phyloP scores from a whole-genome alignment of 2,329 filamentous ascomycete genomes.

The Trichoderma asperellum region DNA sequence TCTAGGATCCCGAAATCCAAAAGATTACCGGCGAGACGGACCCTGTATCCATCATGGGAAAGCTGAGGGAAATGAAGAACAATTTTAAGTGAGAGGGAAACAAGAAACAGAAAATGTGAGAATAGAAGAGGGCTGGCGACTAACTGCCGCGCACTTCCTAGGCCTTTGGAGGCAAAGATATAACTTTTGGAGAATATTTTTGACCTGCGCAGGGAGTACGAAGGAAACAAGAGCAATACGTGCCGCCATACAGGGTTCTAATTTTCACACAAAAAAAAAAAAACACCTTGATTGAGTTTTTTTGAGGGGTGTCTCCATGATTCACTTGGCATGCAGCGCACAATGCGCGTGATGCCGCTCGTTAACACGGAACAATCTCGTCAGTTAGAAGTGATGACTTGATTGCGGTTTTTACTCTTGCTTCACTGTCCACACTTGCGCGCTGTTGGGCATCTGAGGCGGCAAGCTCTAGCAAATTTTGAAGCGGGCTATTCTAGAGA shows the following conservation, averaged over 20 bases:
- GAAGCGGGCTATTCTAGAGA: conserved; percentile 50
- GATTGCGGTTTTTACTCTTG: conserved; percentile 54
- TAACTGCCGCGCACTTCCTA: conserved; percentile 27
- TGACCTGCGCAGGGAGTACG: background rate
- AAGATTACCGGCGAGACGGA: conserved; percentile 81
- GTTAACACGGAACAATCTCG: conserved; percentile 40
- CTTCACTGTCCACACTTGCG: conserved; percentile 73
- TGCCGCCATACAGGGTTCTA: background rate
- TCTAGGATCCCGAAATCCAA: conserved; percentile 78
- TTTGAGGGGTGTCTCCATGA: conserved; percentile 43
- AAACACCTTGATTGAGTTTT: background rate
- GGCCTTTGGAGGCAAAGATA: conserved; percentile 36
- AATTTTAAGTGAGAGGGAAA: conserved; percentile 62
- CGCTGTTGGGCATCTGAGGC: conserved; percentile 58
- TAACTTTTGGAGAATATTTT: background rate
- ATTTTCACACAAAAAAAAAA: background rate
- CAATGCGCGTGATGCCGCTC: conserved; percentile 35
- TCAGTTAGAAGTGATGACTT: conserved; percentile 30
- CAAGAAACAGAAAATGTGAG: background rate
- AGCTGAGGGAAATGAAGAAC: conserved; percentile 90
- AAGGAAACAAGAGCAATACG: background rate
- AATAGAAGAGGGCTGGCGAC: background rate
- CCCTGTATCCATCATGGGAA: conserved; percentile 81
- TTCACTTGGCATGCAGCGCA: conserved; percentile 40
- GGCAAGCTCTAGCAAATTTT: conserved; percentile 70